Conservation (phyloP, 331 rosid genomes). For the Dryas integrifolia region DNA sequence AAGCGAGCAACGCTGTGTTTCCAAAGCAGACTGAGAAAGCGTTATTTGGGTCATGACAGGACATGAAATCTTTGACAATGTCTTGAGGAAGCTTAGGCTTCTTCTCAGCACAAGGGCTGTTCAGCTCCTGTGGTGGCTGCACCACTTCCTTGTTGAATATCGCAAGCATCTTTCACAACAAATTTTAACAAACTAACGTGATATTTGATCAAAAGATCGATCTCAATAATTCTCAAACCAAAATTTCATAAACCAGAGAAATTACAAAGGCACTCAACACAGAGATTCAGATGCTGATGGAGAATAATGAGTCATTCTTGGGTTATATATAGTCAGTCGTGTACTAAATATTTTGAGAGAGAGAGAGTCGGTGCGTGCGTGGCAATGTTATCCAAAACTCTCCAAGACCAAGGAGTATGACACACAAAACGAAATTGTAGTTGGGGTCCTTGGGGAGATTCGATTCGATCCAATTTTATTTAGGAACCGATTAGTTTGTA, state of each 20-base stretch:
- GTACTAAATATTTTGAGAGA: neutral
- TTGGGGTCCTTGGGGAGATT: no score
- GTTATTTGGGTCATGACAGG: conserved; percentile 35
- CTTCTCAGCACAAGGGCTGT: conserved; percentile 55
- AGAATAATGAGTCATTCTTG: neutral
- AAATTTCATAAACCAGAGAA: neutral
- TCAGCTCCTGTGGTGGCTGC: conserved; percentile 81
- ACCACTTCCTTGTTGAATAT: conserved; percentile 75
- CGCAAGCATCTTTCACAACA: conserved; percentile 49
- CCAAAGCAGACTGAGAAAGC: conserved; percentile 59
- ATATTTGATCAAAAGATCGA: no score
- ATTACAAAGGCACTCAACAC: neutral
- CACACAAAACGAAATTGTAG: no score
- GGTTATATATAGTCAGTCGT: conserved; percentile 23
- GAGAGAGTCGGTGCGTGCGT: conserved; percentile 31
- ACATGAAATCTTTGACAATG: conserved; percentile 48
- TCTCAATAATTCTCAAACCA: neutral
- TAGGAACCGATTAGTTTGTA: no score
- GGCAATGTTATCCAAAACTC: conserved; percentile 59
- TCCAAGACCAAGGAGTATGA: no score
- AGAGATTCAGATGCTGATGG: neutral
- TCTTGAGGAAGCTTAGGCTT: conserved; percentile 56
- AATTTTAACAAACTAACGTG: neutral
- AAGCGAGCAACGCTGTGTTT: conserved; percentile 50
- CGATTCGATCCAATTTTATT: no score